Evolutionary conservation across 768 basidiomycete genomes (phyloP).

Genomic region (Dentipellis fragilis): DNA sequence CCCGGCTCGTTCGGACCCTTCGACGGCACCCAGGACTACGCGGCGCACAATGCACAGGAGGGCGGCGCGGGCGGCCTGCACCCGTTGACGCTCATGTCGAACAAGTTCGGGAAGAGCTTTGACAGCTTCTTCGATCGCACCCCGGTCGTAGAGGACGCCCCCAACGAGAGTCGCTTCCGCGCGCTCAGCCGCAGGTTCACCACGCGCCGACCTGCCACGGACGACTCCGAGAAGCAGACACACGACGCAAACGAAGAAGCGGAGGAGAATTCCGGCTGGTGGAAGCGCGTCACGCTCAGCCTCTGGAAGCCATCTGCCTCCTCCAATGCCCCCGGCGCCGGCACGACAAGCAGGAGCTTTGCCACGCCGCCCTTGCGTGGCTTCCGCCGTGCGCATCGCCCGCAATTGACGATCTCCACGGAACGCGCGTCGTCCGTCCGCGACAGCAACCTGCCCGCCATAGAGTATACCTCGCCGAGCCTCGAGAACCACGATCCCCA

Average conservation of each 20-base stretch:
- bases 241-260: neutral
- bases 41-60: neutral
- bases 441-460: slow-evolving; percentile 16
- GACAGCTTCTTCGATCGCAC: slow-evolving; percentile 32
- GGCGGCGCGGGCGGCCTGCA: neutral
- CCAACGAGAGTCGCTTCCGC: neutral
- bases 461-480: slow-evolving; percentile 19
- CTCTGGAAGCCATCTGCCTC: slow-evolving; percentile 15
- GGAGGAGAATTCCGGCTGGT: slow-evolving; percentile 5
- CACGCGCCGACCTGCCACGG: slow-evolving; percentile 21
- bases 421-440: slow-evolving; percentile 25
- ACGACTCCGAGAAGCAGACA: neutral
- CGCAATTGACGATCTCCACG: slow-evolving; percentile 33
- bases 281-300: slow-evolving; percentile 7
- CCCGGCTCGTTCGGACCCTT: neutral
- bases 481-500: slow-evolving; percentile 8
- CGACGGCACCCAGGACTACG: neutral
- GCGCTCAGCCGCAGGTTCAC: slow-evolving; percentile 16
- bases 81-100: slow-evolving; percentile 16
- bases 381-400: slow-evolving; percentile 7
- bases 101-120: slow-evolving; percentile 31
- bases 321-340: slow-evolving; percentile 3
- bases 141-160: slow-evolving; percentile 12
- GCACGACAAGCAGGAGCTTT: neutral
- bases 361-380: slow-evolving; percentile 1